Base-by-base conservation (phyloP, 148 eudicot genomes). In the Oxyria digyna region DNA sequence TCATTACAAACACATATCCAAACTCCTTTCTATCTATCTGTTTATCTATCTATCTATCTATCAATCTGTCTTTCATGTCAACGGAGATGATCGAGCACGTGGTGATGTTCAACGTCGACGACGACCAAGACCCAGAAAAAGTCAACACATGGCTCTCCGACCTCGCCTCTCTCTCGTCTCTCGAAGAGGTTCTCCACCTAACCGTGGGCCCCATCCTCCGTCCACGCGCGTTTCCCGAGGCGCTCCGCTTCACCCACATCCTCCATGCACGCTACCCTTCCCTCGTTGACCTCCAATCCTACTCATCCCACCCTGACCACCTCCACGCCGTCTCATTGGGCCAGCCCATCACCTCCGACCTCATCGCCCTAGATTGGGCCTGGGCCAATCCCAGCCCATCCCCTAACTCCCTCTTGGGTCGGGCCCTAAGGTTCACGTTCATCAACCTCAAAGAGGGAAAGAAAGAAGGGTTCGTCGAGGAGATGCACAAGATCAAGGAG, bases 201-300 rank as follows among this genome's bases (percentile, higher is more conserved):
- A 77, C 83, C 1, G 78, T 76, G 8, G 83, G 83, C 4, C 83
- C 83, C 18, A 77, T 80, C 57, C 73, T 77, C 59, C 78, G 80
- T 5, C 69, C 67, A 35, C 73, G 80, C 37, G 65, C 74, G 54
- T 57, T 52, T 66, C 69, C 77, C 1, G 21, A 70, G 8, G 13
- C 55, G 18, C 62, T 80, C 38, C 71, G 37, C 38, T 74, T 74
- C 68, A 74, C 80, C 14, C 83, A 80, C 80, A 29, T 80, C 65
- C 71, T 80, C 70, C 83, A 77, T 45, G 80, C 83, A 32, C 80
- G 80, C 12, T 74, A 21, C 76, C 40, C 31, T 21, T 68, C 78
- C 33, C 29, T 52, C 8, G 27, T 69, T 9, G 49, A 69, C 55
- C 78, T 72, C 48, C 11, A 24, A 0, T 4, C 42, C 52, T 75